These are phyloP conservation scores for Silene coronaria DNA, from an alignment of 179 eudicot species.

Conservation along the genomic window DNA sequence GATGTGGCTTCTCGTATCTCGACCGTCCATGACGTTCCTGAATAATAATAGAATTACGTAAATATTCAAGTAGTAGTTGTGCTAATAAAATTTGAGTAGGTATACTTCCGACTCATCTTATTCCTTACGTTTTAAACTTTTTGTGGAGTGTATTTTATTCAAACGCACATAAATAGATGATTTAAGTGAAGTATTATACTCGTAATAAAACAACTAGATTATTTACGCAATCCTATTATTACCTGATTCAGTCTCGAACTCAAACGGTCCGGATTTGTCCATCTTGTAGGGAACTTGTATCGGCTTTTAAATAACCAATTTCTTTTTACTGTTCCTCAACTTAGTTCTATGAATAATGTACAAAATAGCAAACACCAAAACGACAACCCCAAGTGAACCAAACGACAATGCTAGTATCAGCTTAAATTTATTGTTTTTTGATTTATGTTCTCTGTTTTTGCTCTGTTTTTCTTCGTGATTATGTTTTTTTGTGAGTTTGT, in stretches of 20 bases:
- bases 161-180: no score
- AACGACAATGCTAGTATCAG: conserved; percentile 34
- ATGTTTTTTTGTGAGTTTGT: conserved; percentile 25
- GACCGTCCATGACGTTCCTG: conserved; percentile 72
- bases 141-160: no score
- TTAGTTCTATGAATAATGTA: conserved; percentile 33
- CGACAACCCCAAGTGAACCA: conserved; percentile 26
- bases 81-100: no score
- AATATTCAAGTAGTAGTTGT: no score
- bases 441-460: conserved; percentile 20
- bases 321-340: conserved; percentile 29
- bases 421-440: conserved; percentile 20
- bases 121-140: no score
- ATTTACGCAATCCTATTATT: background rate
- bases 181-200: no score
- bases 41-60: background rate
- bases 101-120: no score
- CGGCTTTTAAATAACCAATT: conserved; percentile 80
- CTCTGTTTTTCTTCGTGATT: conserved; percentile 27
- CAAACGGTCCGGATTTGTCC: conserved; percentile 84
- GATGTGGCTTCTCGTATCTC: conserved; percentile 61
- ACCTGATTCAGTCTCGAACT: conserved; percentile 65
- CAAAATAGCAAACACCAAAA: conserved; percentile 15
- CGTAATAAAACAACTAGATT: no score
- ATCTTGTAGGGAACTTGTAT: conserved; percentile 39